Percentiles rank a stretch among this genome's conserved stretches.
phyloP scores from a whole-genome alignment of 495 filamentous ascomycete species.

The Hapsidospora chrysogenum region DNA sequence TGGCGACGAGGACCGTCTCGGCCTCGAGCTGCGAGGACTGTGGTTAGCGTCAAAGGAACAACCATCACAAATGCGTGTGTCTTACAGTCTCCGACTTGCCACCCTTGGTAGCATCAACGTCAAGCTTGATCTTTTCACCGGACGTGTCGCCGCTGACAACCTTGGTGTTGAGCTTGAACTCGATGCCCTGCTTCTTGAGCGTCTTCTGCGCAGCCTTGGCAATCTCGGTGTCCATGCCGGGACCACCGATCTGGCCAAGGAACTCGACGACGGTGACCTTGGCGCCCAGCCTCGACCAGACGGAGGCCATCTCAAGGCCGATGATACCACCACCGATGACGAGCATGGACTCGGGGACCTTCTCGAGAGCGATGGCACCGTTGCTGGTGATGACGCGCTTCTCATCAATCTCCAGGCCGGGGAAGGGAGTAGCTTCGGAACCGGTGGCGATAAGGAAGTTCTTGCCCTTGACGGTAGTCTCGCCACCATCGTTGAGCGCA shows the following conservation, averaged over 20 bases:
- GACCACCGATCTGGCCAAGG: conserved; percentile 88
- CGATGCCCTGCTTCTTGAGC: conserved; percentile 90
- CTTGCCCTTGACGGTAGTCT: conserved; percentile 67
- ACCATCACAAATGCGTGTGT: conserved; percentile 3
- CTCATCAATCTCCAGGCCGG: conserved; percentile 89
- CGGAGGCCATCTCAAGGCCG: conserved; percentile 96
- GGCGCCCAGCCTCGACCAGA: conserved; percentile 84
- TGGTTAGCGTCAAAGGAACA: not conserved
- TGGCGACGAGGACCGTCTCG: conserved; percentile 92
- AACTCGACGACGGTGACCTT: conserved; percentile 97
- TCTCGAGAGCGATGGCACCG: conserved; percentile 70
- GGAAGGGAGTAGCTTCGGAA: conserved; percentile 87
- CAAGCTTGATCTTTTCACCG: conserved; percentile 57
- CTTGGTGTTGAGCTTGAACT: conserved; percentile 96
- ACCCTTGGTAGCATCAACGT: conserved; percentile 85
- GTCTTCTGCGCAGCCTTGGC: conserved; percentile 86
- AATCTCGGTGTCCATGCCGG: conserved; percentile 93
- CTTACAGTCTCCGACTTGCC: conserved; percentile 82
- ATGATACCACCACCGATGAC: conserved; percentile 99
- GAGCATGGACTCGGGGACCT: conserved; percentile 93
- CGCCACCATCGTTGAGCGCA: conserved; percentile 75
- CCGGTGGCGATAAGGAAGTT: conserved; percentile 97
- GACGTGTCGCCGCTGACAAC: conserved; percentile 71
- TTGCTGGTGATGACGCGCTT: conserved; percentile 94
- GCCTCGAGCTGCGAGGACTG: conserved; percentile 56